Evolutionary conservation across 2,329 filamentous ascomycete genomes (phyloP).

Genomic region (Aspergillus sergii): DNA sequence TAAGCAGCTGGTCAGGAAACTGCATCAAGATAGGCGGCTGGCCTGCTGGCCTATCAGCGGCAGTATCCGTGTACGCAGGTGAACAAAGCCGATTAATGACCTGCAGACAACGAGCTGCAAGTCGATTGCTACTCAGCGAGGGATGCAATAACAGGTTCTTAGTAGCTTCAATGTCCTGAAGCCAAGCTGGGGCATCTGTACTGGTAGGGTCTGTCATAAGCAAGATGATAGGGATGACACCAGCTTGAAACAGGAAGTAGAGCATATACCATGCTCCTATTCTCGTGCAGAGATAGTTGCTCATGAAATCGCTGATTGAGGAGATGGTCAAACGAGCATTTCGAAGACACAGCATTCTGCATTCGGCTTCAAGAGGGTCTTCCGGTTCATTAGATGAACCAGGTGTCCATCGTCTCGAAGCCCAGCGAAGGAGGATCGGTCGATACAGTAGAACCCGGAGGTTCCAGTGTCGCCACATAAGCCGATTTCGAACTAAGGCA

Average conservation of each 20-base stretch:
- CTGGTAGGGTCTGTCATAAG: conserved; percentile 46
- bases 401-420: conserved; percentile 38
- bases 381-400: conserved; percentile 31
- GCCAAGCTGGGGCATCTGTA: conserved; percentile 38
- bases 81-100: conserved; percentile 43
- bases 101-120: conserved; percentile 43
- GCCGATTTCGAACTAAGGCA: conserved; percentile 41
- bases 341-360: conserved; percentile 43
- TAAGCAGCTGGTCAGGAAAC: conserved; percentile 41
- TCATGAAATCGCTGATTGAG: conserved; percentile 46
- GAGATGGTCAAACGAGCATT: conserved; percentile 45
- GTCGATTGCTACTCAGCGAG: conserved; percentile 41
- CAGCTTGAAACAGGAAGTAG: conserved; percentile 51
- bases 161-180: conserved; percentile 44
- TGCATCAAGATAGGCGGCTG: conserved; percentile 36
- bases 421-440: conserved; percentile 46
- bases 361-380: conserved; percentile 41
- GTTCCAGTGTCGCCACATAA: conserved; percentile 49
- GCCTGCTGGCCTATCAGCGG: conserved; percentile 18
- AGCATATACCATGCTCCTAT: conserved; percentile 49
- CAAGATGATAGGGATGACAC: conserved; percentile 47
- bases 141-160: conserved; percentile 43
- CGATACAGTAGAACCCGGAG: conserved; percentile 48
- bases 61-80: conserved; percentile 27
- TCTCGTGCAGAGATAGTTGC: conserved; percentile 42